Evolutionary conservation across 129 eudicot species (phyloP).

Genomic region (Glebionis coronaria): DNA sequence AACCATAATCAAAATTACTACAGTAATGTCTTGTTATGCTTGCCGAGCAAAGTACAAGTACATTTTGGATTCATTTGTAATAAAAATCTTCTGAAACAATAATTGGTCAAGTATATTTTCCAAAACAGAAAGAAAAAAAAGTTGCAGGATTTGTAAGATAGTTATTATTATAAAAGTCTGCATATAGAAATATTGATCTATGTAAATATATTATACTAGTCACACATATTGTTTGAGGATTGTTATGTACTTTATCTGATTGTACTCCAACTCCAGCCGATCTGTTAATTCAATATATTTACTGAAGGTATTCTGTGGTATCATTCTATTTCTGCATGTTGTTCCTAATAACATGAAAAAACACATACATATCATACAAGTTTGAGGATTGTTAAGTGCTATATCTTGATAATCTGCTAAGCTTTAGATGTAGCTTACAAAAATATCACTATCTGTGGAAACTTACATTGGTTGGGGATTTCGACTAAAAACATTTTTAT

Average conservation of each 20-base stretch:
- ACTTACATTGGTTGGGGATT: slow-evolving; percentile 27
- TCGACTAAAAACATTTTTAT: slow-evolving; percentile 21
- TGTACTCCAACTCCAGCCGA: not conserved
- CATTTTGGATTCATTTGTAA: no score
- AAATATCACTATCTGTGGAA: not conserved
- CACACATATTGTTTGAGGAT: no score
- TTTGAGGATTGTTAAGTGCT: not conserved
- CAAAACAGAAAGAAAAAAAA: not conserved
- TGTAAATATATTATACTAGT: no score
- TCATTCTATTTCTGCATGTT: slow-evolving; percentile 44
- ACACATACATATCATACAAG: not conserved
- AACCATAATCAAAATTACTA: no score
- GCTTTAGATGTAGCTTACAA: not conserved
- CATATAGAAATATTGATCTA: no score
- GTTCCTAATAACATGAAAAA: slow-evolving; percentile 45
- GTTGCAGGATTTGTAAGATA: no score
- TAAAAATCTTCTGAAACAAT: no score
- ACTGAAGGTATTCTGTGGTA: slow-evolving; percentile 45
- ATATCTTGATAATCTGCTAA: slow-evolving; percentile 1
- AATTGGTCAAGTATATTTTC: not conserved
- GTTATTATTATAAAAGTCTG: no score
- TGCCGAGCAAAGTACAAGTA: no score
- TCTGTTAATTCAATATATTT: not conserved
- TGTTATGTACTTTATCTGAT: not conserved
- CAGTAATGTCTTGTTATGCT: no score